Evolutionary conservation across 2,329 filamentous ascomycete genomes (phyloP).

Genomic region (Penicillium sp.): DNA sequence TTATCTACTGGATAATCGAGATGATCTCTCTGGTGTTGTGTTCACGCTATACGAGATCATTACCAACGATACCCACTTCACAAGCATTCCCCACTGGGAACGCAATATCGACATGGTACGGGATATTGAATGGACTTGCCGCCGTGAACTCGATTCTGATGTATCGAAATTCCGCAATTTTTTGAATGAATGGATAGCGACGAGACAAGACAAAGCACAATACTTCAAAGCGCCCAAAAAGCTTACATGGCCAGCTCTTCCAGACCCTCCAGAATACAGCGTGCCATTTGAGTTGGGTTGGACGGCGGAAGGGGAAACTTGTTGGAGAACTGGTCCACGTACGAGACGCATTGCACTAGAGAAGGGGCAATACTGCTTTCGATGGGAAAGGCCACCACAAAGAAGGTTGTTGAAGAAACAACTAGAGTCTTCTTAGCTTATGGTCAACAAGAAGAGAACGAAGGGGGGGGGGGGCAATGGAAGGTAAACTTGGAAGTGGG

Average conservation of each 20-base stretch:
- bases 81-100: slow-evolving; percentile 24
- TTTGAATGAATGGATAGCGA: slow-evolving; percentile 20
- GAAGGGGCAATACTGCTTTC: not conserved
- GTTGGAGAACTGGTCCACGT: slow-evolving; percentile 11
- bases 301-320: slow-evolving; percentile 11
- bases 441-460: too few relatives aligned
- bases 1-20: slow-evolving; percentile 19
- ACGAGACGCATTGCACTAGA: slow-evolving; percentile 13
- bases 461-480: too few relatives aligned
- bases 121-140: slow-evolving; percentile 18
- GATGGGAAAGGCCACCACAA: too few relatives aligned
- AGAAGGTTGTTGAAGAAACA: too few relatives aligned
- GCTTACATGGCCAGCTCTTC: slow-evolving; percentile 19
- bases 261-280: slow-evolving; percentile 15
- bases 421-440: too few relatives aligned
- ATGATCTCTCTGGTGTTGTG: slow-evolving; percentile 26
- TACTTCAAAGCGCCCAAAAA: slow-evolving; percentile 19
- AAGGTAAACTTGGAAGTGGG: too few relatives aligned
- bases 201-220: slow-evolving; percentile 9
- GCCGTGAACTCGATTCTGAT: slow-evolving; percentile 20
- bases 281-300: slow-evolving; percentile 16
- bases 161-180: slow-evolving; percentile 19
- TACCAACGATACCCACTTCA: slow-evolving; percentile 26
- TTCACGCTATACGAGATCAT: slow-evolving; percentile 31
- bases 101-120: slow-evolving; percentile 25